phyloP scores from a whole-genome alignment of 495 filamentous ascomycete species.

The Parathielavia appendiculata region DNA sequence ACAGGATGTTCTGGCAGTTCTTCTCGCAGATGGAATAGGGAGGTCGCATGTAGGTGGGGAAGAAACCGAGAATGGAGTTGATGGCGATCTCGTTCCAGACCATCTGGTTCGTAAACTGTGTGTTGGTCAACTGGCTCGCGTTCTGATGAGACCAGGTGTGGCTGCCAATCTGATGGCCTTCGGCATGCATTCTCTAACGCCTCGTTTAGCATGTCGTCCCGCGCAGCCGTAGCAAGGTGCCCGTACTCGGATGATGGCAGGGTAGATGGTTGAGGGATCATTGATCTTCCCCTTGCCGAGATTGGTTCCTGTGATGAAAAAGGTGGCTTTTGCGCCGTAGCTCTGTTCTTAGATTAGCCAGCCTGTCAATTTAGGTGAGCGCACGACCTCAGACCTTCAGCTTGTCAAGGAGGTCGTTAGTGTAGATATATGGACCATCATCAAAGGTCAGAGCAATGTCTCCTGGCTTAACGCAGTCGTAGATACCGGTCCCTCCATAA shows the following conservation, averaged over 20 bases:
- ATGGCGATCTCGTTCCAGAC: constrained; percentile 74
- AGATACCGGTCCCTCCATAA: constrained; percentile 61
- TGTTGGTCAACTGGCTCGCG: constrained; percentile 52
- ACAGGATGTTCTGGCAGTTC: constrained; percentile 57
- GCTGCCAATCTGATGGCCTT: constrained; percentile 77
- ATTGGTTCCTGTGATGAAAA: constrained; percentile 75
- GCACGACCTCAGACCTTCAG: constrained; percentile 37
- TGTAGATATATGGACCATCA: constrained; percentile 70
- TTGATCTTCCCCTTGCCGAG: constrained; percentile 68
- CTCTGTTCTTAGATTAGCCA: constrained; percentile 33
- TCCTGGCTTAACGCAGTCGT: constrained; percentile 57
- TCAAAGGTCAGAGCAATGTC: constrained; percentile 74
- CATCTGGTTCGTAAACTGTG: constrained; percentile 62
- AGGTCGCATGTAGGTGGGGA: constrained; percentile 81
- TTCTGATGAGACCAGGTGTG: constrained; percentile 84
- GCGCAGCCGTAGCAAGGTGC: background rate
- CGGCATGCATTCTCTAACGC: constrained; percentile 53
- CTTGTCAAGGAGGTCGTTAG: constrained; percentile 61
- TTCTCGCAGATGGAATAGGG: constrained; percentile 69
- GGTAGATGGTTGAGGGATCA: constrained; percentile 51
- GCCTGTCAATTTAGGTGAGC: background rate
- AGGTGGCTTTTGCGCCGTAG: constrained; percentile 66
- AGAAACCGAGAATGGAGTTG: constrained; percentile 70
- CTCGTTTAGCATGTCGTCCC: constrained; percentile 20
- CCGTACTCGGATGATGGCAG: constrained; percentile 52